Percentiles rank a stretch among this genome's conserved stretches.
Conservation (phyloP, 2,329 filamentous ascomycete genomes). For the Exophiala viscosa region DNA sequence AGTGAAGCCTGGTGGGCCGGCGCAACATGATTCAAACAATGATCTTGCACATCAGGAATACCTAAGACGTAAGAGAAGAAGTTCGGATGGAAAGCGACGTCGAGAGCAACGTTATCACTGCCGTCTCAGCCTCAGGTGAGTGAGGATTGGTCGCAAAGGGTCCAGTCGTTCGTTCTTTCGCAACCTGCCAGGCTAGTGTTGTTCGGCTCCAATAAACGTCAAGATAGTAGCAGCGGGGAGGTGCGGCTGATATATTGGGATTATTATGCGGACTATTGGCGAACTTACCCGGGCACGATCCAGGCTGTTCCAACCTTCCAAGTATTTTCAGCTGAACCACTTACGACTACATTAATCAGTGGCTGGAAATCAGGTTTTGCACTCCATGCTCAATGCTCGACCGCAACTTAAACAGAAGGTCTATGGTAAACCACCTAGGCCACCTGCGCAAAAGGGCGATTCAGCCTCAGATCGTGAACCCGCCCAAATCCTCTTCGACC, state of each 20-base stretch:
- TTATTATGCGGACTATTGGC: background rate
- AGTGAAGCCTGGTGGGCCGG: background rate
- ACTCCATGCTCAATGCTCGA: too few relatives aligned
- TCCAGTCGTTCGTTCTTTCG: background rate
- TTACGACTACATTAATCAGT: too few relatives aligned
- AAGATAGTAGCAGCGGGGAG: background rate
- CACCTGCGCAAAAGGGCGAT: too few relatives aligned
- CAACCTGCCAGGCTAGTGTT: too few relatives aligned
- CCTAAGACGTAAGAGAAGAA: background rate
- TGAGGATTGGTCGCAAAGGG: background rate
- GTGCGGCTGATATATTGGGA: background rate
- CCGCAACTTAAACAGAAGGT: too few relatives aligned
- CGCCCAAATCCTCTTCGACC: slow-evolving; percentile 1
- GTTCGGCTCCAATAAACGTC: background rate
- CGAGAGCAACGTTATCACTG: slow-evolving; percentile 1
- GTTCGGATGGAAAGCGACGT: background rate
- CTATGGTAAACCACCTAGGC: too few relatives aligned
- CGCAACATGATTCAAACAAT: background rate
- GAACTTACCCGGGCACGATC: too few relatives aligned
- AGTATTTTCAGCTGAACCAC: too few relatives aligned
- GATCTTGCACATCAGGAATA: background rate
- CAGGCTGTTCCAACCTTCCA: too few relatives aligned
- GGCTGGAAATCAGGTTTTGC: too few relatives aligned
- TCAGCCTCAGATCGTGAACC: too few relatives aligned
- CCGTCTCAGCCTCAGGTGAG: background rate